Base-by-base conservation (phyloP, 768 basidiomycete species). In the Dictyophora rubrovolvata region DNA sequence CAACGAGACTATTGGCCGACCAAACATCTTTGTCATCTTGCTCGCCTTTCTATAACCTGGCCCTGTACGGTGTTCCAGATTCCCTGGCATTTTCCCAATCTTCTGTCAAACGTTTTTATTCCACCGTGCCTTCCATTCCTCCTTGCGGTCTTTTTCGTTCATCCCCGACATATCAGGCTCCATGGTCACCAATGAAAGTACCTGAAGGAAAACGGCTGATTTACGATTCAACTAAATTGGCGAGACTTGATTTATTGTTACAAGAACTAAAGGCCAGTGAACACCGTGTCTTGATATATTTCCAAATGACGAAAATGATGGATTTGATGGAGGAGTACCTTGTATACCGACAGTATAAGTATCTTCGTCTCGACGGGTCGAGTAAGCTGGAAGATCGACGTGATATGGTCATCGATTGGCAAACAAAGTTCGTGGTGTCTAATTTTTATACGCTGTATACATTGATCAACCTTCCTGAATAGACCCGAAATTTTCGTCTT, bases 231-330 rank as follows among this genome's bases (percentile, higher is more conserved):
- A 95, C 89, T 37, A 99, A 99, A 72, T 83, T 99, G 35, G 91
- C 93, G 42, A 82, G 89, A 28, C 78, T 99, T 52, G 96, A 99
- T 70, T 67, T 78, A 20, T 75, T 99, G n/a, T 76, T 99, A 8
- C 87, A 90, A 61, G 90, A 95, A 66, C 83, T 99, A 59, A 98
- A 96, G 73, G 79, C 83, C 36, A 88, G 85, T 1, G 94, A 94
- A 62, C 96, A 99, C 71, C 85, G 93, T 50, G 92, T 95, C 14
- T 73, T 99, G 65, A 79, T 99, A 18, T 99, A 98, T 74, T 98
- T 97, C 85, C 96, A 99, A 72, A 99, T 99, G 96, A 98, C 95
- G 12, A 83, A 87, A 60, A 99, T 98, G 96, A 96, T 99, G 86
- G 94, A 97, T 69, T 76, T 98, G 53, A 94, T 98, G 84, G 96